These are phyloP conservation scores for Chaetomium tenue DNA, from an alignment of 495 filamentous ascomycete genomes.

Conservation along the genomic window DNA sequence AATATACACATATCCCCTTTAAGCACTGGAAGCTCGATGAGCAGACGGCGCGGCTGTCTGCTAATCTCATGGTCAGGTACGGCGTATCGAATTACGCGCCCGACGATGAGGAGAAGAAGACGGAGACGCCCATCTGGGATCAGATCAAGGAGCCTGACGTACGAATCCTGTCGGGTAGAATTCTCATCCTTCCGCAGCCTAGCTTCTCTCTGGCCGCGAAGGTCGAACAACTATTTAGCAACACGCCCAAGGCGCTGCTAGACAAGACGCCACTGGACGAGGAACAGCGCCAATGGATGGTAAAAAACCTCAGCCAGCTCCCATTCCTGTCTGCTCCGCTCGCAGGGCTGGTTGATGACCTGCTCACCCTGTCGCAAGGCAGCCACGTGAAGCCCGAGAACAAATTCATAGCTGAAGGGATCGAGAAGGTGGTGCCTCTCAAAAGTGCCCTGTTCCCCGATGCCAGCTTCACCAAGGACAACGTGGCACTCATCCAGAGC, in stretches of 20 bases:
- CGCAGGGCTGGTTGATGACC: constrained; percentile 42
- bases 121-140: too few relatives aligned
- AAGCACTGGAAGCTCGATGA: constrained; percentile 33
- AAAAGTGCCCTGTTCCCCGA: constrained; percentile 11
- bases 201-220: constrained; percentile 37
- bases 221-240: constrained; percentile 39
- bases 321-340: constrained; percentile 44
- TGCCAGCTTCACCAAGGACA: not conserved
- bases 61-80: too few relatives aligned
- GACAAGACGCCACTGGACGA: not conserved
- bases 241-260: constrained; percentile 20
- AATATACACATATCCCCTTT: constrained; percentile 49
- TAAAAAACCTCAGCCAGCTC: constrained; percentile 22
- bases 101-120: too few relatives aligned
- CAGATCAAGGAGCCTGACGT: constrained; percentile 28
- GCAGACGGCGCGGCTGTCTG: constrained; percentile 5
- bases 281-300: not conserved
- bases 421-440: too few relatives aligned
- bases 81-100: too few relatives aligned
- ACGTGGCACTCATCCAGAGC: not conserved
- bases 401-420: too few relatives aligned
- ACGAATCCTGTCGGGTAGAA: constrained; percentile 39
- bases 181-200: constrained; percentile 48
- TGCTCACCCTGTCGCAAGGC: constrained; percentile 44
- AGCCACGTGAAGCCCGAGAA: constrained; percentile 46